Evolutionary conservation across 768 basidiomycete genomes (phyloP).

Genomic region (Russula lepida): DNA sequence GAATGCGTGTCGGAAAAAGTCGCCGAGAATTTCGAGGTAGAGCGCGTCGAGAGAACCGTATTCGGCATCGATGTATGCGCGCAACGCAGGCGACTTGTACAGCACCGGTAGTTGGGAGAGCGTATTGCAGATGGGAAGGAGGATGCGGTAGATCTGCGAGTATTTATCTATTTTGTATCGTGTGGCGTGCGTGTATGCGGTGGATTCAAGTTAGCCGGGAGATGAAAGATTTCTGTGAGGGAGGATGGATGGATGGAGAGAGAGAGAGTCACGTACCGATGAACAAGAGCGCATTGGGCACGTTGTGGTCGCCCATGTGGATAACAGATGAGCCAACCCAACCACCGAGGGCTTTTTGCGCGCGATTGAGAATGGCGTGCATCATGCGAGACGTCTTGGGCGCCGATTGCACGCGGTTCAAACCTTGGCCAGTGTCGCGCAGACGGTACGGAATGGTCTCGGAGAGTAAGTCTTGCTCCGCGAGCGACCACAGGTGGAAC

Average conservation of each 20-base stretch:
- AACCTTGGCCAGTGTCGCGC: slow-evolving; percentile 84
- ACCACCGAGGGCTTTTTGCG: slow-evolving; percentile 68
- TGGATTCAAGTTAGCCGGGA: not conserved
- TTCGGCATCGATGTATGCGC: slow-evolving; percentile 72
- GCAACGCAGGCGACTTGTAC: slow-evolving; percentile 57
- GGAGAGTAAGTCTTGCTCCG: slow-evolving; percentile 75
- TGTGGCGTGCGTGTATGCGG: not conserved
- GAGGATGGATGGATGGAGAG: no score
- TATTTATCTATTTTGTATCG: slow-evolving; percentile 53
- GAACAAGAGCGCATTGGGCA: slow-evolving; percentile 80
- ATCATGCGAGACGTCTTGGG: slow-evolving; percentile 89
- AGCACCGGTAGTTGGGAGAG: slow-evolving; percentile 64
- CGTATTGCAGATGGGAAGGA: slow-evolving; percentile 79
- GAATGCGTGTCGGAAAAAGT: slow-evolving; percentile 84
- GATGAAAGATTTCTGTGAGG: not conserved
- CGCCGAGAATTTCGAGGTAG: slow-evolving; percentile 60
- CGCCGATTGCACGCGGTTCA: slow-evolving; percentile 80
- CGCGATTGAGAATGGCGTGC: slow-evolving; percentile 78
- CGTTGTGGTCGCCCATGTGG: slow-evolving; percentile 84
- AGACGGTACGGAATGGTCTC: slow-evolving; percentile 68
- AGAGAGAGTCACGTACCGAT: slow-evolving; percentile 40
- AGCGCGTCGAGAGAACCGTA: slow-evolving; percentile 70
- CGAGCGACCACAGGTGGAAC: slow-evolving; percentile 79
- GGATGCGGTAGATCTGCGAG: slow-evolving; percentile 85
- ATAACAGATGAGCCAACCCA: slow-evolving; percentile 86